Evolutionary conservation across 2,329 filamentous ascomycete species (phyloP), one percentile per base, ranked within the genome.

Genomic region (Colletotrichum tanaceti): DNA sequence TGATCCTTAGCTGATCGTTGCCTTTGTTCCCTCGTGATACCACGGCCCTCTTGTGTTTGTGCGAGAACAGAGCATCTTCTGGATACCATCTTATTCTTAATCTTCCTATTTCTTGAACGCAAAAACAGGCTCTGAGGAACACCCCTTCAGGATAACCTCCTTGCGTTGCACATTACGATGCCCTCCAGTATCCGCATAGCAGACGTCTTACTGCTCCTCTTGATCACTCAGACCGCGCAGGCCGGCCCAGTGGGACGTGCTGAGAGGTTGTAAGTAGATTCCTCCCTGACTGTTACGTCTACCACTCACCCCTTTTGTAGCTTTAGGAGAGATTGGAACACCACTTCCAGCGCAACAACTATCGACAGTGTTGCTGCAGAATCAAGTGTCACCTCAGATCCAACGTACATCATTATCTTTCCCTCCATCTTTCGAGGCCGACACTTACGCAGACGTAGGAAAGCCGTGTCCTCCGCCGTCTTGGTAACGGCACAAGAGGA

Each of bases 201-300:
- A 65, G 47, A 65, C 20, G 46, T 64, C 28, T 41, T 71, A 32
- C 65, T 72, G 35, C 65, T 69, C 47, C 22, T 68, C 46, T 50
- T 71, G 39, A 58, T 64, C 59, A 66, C 61, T 52, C 59, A 70
- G n/a, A 60, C 58, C 54, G 57, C 70, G 70, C 70, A 71, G 68
- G 70, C 70, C 28, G 70, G 70, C 50, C 70, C 70, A 46, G 38
- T 72, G 46, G 71, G 68, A 47, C 70, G 68, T 58, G 61, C 32
- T 14, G 65, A 58, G 53, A 71, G 58, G 38, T 46, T 68, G 67
- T 70, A 4, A 44, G 63, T 68, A 47, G 2, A 41, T 22, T 20
- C 43, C 43, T 24, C 5, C 13, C 9, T 11, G 32, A 3, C 1
- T 10, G 10, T 7, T 6, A 4, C 46, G 32, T 22, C 10, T 16